A percentile compares a stretch with the other conserved stretches of the same genome.
Conservation (phyloP, 169 alveolate species). For the Cryptosporidium canis region DNA sequence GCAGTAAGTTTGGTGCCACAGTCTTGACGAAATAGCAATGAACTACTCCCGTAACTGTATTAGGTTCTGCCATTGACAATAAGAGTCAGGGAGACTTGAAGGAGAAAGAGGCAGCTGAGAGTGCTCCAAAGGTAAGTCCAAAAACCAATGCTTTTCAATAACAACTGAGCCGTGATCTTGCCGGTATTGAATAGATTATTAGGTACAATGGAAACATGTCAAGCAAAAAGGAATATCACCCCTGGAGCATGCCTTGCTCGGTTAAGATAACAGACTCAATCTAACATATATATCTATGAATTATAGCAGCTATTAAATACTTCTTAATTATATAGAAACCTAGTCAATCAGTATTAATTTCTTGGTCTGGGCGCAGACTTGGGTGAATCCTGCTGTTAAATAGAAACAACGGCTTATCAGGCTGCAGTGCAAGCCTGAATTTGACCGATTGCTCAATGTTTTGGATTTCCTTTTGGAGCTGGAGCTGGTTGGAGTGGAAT, state of each 20-base stretch:
- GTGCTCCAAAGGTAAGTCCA: conserved; percentile 19
- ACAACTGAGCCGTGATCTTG: not conserved
- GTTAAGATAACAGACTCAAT: conserved; percentile 19
- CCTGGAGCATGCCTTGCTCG: conserved; percentile 68
- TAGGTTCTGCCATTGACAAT: not conserved
- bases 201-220: conserved; percentile 10
- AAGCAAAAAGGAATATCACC: not conserved
- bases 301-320: not conserved
- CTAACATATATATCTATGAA: not conserved
- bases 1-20: conserved; percentile 2
- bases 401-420: conserved; percentile 13
- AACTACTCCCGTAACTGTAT: not conserved
- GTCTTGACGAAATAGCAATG: no score
- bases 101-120: not conserved
- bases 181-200: not conserved
- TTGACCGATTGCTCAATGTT: conserved; percentile 34
- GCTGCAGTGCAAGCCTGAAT: conserved; percentile 40
- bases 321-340: not conserved
- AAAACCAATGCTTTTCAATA: not conserved
- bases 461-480: conserved; percentile 17
- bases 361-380: not conserved
- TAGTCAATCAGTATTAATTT: not conserved
- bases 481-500: not conserved
- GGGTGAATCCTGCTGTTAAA: not conserved
- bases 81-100: not conserved